These are phyloP conservation scores for Wickerhamomyces bovis DNA, from an alignment of 805 yeast genomes.

Conservation along the genomic window DNA sequence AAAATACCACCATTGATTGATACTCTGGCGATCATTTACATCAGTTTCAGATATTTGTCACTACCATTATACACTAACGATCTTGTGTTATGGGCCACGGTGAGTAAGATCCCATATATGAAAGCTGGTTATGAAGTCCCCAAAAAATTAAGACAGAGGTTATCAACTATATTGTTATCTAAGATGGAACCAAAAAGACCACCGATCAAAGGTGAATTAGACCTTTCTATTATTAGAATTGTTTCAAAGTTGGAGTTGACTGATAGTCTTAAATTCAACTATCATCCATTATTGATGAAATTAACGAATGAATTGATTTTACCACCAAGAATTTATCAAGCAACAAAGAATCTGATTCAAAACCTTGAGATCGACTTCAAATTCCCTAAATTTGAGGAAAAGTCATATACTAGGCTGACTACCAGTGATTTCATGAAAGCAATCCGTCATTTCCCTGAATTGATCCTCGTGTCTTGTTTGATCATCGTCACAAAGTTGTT, in stretches of 20 bases:
- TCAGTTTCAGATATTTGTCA: slow-evolving; percentile 42
- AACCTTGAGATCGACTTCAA: slow-evolving; percentile 8
- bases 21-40: slow-evolving; percentile 37
- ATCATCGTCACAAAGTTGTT: slow-evolving; percentile 19
- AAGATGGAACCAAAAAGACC: slow-evolving; percentile 34
- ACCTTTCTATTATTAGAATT: slow-evolving; percentile 23
- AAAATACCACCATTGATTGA: slow-evolving; percentile 8
- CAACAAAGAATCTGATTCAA: slow-evolving; percentile 27
- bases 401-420: not conserved
- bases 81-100: slow-evolving; percentile 34
- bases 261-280: slow-evolving; percentile 16
- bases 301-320: slow-evolving; percentile 37
- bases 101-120: slow-evolving; percentile 45
- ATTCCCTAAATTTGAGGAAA: not conserved
- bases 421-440: not conserved
- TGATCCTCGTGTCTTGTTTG: slow-evolving; percentile 9
- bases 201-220: slow-evolving; percentile 35
- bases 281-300: slow-evolving; percentile 36
- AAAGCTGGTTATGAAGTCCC: slow-evolving; percentile 38
- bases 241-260: not conserved
- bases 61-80: slow-evolving; percentile 48
- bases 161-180: slow-evolving; percentile 34
- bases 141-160: slow-evolving; percentile 25
- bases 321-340: slow-evolving; percentile 43
- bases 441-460: slow-evolving; percentile 35